Conservation (phyloP, 495 filamentous ascomycete species). For the Daldinia concentrica region DNA sequence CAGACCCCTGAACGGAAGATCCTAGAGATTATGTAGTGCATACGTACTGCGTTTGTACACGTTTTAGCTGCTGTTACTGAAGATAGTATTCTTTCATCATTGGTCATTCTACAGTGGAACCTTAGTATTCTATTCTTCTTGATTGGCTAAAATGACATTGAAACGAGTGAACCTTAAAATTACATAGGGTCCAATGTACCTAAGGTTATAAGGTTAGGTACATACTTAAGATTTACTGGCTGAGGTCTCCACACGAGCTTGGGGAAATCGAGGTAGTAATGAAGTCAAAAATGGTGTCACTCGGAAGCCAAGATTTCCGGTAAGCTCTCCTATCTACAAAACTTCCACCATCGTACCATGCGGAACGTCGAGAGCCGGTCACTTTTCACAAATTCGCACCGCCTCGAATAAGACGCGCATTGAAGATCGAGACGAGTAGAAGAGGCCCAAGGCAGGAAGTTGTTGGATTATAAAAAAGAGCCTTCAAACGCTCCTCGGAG, state of each 20-base stretch:
- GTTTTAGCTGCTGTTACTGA: constrained; percentile 7
- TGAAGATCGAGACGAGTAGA: background rate
- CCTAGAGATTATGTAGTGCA: background rate
- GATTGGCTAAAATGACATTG: background rate
- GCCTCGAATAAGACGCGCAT: background rate
- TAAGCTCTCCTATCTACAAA: constrained; percentile 2
- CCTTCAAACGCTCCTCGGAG: background rate
- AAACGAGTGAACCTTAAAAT: background rate
- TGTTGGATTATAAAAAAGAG: background rate
- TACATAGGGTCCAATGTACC: background rate
- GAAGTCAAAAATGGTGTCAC: constrained; percentile 34
- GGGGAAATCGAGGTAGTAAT: background rate
- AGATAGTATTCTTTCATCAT: background rate
- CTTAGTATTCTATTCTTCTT: background rate
- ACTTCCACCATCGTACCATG: constrained; percentile 22
- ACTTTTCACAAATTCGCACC: background rate
- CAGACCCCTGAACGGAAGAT: constrained; percentile 26
- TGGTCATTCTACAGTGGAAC: background rate
- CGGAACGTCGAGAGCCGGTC: constrained; percentile 18
- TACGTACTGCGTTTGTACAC: constrained; percentile 12
- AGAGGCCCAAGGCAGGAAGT: background rate
- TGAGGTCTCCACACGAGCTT: constrained; percentile 31
- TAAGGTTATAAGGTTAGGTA: no score
- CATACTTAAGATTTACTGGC: background rate
- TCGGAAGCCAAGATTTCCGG: constrained; percentile 35